These are phyloP conservation scores for Monosporascus ibericus DNA, from an alignment of 2,329 filamentous ascomycete genomes.

Conservation along the genomic window DNA sequence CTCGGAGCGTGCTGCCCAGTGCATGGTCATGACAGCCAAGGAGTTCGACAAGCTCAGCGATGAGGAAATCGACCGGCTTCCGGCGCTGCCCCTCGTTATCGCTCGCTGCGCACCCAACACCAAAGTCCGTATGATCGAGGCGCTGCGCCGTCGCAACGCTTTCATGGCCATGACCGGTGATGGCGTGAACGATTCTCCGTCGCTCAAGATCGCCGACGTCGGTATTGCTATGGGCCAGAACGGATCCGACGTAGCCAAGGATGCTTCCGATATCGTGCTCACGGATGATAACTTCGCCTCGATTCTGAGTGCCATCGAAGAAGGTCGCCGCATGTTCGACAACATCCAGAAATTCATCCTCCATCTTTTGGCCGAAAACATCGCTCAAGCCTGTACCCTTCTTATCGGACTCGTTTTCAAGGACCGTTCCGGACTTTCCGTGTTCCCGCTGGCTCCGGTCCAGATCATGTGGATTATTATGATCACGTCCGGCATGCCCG, in stretches of 20 bases:
- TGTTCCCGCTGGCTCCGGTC: constrained; percentile 69
- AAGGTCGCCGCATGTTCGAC: constrained; percentile 58
- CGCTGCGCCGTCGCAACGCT: constrained; percentile 51
- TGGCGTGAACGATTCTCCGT: constrained; percentile 59
- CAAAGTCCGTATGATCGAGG: constrained; percentile 65
- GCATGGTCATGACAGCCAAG: constrained; percentile 52
- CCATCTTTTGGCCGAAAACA: constrained; percentile 63
- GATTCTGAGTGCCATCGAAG: constrained; percentile 58
- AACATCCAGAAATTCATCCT: constrained; percentile 65
- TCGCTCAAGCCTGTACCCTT: constrained; percentile 63
- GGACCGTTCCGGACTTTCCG: constrained; percentile 56
- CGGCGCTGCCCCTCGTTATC: constrained; percentile 54
- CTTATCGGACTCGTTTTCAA: constrained; percentile 70
- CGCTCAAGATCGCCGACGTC: constrained; percentile 56
- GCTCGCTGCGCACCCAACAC: constrained; percentile 59
- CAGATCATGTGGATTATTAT: constrained; percentile 80
- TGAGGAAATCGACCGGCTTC: constrained; percentile 52
- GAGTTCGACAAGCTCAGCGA: constrained; percentile 55
- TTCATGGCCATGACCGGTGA: constrained; percentile 62
- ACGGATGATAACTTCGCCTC: constrained; percentile 61
- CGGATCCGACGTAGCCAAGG: constrained; percentile 47
- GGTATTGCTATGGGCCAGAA: constrained; percentile 62
- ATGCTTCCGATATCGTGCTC: constrained; percentile 46
- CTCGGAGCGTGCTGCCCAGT: constrained; percentile 27
- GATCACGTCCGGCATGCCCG: constrained; percentile 68